phyloP scores from a whole-genome alignment of 1,284 basidiomycete genomes.

The Bondarzewia mesenterica region DNA sequence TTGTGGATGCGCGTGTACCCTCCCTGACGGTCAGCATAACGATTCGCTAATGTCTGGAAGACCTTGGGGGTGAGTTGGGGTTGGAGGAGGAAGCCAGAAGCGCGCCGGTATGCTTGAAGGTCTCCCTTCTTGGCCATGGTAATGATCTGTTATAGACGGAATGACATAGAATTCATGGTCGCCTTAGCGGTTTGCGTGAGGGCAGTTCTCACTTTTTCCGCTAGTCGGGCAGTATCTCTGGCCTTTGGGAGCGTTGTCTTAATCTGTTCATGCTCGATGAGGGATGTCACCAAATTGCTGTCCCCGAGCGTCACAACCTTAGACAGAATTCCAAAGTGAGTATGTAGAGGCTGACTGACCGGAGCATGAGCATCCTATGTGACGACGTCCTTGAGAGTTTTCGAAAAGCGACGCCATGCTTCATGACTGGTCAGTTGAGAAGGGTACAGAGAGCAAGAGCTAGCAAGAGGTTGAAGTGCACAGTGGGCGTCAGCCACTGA shows the following conservation, averaged over 20 bases:
- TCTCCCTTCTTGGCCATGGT: slow-evolving; percentile 81
- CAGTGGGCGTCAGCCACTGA: neutral
- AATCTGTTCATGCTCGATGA: slow-evolving; percentile 94
- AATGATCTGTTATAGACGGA: slow-evolving; percentile 85
- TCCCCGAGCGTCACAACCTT: neutral
- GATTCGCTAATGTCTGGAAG: slow-evolving; percentile 71
- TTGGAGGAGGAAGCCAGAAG: slow-evolving; percentile 71
- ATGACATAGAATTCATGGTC: slow-evolving; percentile 8
- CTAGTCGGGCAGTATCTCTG: slow-evolving; percentile 83
- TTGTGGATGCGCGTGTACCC: slow-evolving; percentile 95
- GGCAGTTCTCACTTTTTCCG: slow-evolving; percentile 93
- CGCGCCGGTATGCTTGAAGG: slow-evolving; percentile 54
- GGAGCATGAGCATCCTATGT: slow-evolving; percentile 81
- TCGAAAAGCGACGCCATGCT: slow-evolving; percentile 85
- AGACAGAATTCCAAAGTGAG: slow-evolving; percentile 1
- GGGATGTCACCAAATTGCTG: slow-evolving; percentile 91
- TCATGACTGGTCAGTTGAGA: slow-evolving; percentile 43
- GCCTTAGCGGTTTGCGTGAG: no score
- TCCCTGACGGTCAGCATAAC: slow-evolving; percentile 81
- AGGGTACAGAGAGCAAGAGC: neutral
- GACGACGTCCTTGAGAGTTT: slow-evolving; percentile 84
- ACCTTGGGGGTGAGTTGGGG: slow-evolving; percentile 70
- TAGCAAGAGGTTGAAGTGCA: neutral
- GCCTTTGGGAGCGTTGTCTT: slow-evolving; percentile 96
- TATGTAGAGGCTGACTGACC: slow-evolving; percentile 37